These are phyloP conservation scores for Triticum monococcum DNA, from an alignment of 176 grass and related monocot species.

Conservation along the genomic window DNA sequence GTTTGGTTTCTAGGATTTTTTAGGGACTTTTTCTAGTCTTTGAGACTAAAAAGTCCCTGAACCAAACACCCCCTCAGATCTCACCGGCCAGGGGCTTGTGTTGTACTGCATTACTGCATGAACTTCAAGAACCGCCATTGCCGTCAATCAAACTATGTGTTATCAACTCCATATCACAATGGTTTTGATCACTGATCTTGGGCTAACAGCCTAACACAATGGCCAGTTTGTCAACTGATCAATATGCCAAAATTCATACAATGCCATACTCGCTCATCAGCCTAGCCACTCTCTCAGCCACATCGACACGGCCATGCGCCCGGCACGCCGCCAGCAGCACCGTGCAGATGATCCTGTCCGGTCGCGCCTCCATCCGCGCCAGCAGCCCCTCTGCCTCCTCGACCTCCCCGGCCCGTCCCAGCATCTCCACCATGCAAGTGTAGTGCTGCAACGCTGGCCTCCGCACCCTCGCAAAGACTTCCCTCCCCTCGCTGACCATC, in stretches of 20 bases:
- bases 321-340: conserved; percentile 41
- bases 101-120: not conserved
- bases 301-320: conserved; percentile 46
- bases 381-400: conserved; percentile 65
- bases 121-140: conserved; percentile 12
- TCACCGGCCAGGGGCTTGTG: not conserved
- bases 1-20: too few species aligned
- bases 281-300: conserved; percentile 46
- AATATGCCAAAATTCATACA: not conserved
- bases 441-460: conserved; percentile 57
- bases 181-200: not conserved
- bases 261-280: conserved; percentile 23
- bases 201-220: not conserved
- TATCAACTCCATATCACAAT: not conserved
- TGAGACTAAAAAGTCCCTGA: too few species aligned
- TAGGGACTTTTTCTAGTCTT: too few species aligned
- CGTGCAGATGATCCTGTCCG: conserved; percentile 49
- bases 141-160: not conserved
- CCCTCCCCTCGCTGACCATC: conserved; percentile 36
- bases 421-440: conserved; percentile 75
- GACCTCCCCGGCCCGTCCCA: conserved; percentile 40
- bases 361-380: conserved; percentile 39
- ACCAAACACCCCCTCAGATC: too few species aligned
- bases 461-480: conserved; percentile 40
- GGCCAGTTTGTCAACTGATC: not conserved